phyloP scores from a whole-genome alignment of 352 stramenopile genomes.

The Phytophthora aleatoria region DNA sequence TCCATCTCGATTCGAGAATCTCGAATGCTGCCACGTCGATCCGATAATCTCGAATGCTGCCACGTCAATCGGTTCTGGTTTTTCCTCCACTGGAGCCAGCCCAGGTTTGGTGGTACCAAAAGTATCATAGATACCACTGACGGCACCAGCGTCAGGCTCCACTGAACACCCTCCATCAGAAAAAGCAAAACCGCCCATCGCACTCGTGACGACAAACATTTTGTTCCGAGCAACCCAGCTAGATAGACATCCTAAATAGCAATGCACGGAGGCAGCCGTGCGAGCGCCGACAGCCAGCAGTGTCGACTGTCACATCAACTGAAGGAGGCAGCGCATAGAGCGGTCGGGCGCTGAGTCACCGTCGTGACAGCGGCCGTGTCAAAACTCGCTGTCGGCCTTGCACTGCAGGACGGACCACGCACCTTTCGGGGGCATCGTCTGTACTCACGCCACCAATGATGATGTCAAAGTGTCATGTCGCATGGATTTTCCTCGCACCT shows the following conservation, averaged over 20 bases:
- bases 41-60: background rate
- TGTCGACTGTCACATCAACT: constrained; percentile 23
- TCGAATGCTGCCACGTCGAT: background rate
- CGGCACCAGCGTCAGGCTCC: background rate
- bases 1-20: background rate
- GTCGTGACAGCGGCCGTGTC: constrained; percentile 22
- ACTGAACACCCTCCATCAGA: background rate
- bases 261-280: background rate
- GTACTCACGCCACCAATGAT: constrained; percentile 11
- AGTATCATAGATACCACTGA: background rate
- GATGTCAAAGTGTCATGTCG: constrained; percentile 25
- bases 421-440: background rate
- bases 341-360: constrained; percentile 10
- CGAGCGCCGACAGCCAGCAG: background rate
- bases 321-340: constrained; percentile 19
- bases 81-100: background rate
- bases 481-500: constrained; percentile 14
- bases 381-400: constrained; percentile 11
- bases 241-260: too few species aligned
- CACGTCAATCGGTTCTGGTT: background rate
- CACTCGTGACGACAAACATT: background rate
- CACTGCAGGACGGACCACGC: constrained; percentile 7
- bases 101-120: background rate
- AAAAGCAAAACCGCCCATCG: background rate
- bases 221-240: too few species aligned